A percentile compares a stretch with the other conserved stretches of the same genome.
phyloP scores from a whole-genome alignment of 2,329 filamentous ascomycete species.

The Ilyonectria mors-panacis region DNA sequence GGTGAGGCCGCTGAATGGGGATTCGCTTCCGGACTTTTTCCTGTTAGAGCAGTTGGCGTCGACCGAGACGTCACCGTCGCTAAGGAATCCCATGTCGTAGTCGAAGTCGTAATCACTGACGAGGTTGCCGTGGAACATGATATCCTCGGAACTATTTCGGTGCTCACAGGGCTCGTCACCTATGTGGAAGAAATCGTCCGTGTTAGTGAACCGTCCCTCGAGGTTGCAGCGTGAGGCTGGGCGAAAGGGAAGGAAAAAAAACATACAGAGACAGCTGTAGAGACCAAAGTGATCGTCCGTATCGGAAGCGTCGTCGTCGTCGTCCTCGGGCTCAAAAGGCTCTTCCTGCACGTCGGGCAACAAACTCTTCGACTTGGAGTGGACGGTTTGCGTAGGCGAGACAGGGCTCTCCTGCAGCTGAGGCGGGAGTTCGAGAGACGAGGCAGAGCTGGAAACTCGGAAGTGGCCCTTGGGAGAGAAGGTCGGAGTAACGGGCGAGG shows the following conservation, averaged over 20 bases:
- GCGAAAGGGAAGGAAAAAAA: slow-evolving; percentile 22
- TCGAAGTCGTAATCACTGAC: slow-evolving; percentile 65
- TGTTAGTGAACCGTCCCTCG: slow-evolving; percentile 27
- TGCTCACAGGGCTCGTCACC: slow-evolving; percentile 76
- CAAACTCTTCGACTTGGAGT: slow-evolving; percentile 72
- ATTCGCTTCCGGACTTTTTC: slow-evolving; percentile 71
- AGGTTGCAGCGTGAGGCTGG: slow-evolving; percentile 7
- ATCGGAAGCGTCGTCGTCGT: slow-evolving; percentile 64
- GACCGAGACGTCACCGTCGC: slow-evolving; percentile 71
- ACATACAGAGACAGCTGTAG: slow-evolving; percentile 83
- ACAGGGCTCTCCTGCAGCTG: slow-evolving; percentile 65
- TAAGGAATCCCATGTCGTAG: slow-evolving; percentile 78
- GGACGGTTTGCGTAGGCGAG: slow-evolving; percentile 63
- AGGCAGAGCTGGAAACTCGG: slow-evolving; percentile 81
- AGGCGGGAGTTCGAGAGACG: slow-evolving; percentile 77
- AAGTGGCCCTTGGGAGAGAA: slow-evolving; percentile 76
- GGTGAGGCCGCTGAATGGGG: slow-evolving; percentile 73
- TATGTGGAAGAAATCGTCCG: slow-evolving; percentile 50
- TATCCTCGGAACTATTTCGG: slow-evolving; percentile 61
- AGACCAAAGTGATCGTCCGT: slow-evolving; percentile 59
- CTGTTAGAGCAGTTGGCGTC: slow-evolving; percentile 63
- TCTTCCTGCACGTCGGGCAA: slow-evolving; percentile 91
- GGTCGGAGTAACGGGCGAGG: slow-evolving; percentile 79
- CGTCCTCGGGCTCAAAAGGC: slow-evolving; percentile 77
- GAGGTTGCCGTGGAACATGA: slow-evolving; percentile 54